These are phyloP conservation scores for Hypoxylon sp. DNA, from an alignment of 2,329 filamentous ascomycete genomes.

Conservation along the genomic window DNA sequence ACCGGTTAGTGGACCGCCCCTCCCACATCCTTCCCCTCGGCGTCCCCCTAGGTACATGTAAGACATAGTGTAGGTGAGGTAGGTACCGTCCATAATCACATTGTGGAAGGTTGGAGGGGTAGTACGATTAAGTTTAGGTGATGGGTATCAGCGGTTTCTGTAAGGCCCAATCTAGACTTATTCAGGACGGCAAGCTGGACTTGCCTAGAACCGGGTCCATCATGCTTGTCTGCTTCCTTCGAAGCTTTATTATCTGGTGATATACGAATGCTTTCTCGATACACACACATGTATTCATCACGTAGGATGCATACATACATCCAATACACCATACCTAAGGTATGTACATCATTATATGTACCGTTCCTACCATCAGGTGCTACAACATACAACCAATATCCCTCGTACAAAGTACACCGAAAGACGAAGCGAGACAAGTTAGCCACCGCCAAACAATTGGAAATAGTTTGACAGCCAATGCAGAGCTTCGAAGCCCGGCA, in stretches of 20 bases:
- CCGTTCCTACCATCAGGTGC: neutral
- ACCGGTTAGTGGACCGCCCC: conserved; percentile 6
- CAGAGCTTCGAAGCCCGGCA: conserved; percentile 24
- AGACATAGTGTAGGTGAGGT: neutral
- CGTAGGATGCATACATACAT: conserved; percentile 17
- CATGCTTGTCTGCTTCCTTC: neutral
- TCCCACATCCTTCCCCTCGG: conserved; percentile 20
- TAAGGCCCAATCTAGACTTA: conserved; percentile 35
- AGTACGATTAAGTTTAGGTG: conserved; percentile 41
- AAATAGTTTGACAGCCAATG: conserved; percentile 37
- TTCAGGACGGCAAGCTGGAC: conserved; percentile 15
- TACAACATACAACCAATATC: neutral
- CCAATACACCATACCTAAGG: conserved; percentile 8
- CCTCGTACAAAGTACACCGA: conserved; percentile 27
- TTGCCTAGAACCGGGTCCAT: conserved; percentile 33
- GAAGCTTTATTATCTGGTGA: conserved; percentile 26
- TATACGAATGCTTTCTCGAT: conserved; percentile 24
- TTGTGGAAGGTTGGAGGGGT: conserved; percentile 32
- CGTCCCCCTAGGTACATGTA: neutral
- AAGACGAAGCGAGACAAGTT: conserved; percentile 6
- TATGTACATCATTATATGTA: conserved; percentile 24
- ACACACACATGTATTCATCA: conserved; percentile 1
- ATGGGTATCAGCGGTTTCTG: conserved; percentile 22
- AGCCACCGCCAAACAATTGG: conserved; percentile 29
- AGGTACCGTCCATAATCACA: neutral